Percentiles rank a stretch among this genome's conserved stretches.
phyloP scores from a whole-genome alignment of 352 stramenopile genomes.

The Aphanomyces euteiches region DNA sequence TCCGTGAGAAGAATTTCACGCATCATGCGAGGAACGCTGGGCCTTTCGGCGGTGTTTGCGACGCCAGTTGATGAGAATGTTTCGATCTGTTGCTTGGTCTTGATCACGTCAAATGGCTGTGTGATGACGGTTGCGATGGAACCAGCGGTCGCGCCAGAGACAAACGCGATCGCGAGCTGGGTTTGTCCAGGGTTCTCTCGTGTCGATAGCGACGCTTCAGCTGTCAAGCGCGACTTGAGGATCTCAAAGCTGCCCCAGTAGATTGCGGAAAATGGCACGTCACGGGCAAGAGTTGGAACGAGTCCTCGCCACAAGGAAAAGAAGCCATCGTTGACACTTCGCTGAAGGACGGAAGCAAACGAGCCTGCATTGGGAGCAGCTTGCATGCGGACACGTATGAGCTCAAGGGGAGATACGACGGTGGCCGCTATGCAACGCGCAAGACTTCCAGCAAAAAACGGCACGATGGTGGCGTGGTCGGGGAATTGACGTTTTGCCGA shows the following conservation, averaged over 20 bases:
- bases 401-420: slow-evolving; percentile 80
- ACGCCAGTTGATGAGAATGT: slow-evolving; percentile 40
- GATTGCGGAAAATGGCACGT: slow-evolving; percentile 93
- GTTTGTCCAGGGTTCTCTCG: slow-evolving; percentile 35
- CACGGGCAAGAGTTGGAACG: slow-evolving; percentile 85
- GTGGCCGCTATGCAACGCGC: slow-evolving; percentile 55
- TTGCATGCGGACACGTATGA: slow-evolving; percentile 86
- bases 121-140: slow-evolving; percentile 86
- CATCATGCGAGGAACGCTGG: slow-evolving; percentile 46
- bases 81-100: slow-evolving; percentile 82
- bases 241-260: slow-evolving; percentile 92
- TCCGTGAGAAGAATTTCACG: slow-evolving; percentile 46
- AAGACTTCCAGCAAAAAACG: slow-evolving; percentile 42
- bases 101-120: slow-evolving; percentile 95
- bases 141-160: slow-evolving; percentile 76
- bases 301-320: slow-evolving; percentile 67
- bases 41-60: slow-evolving; percentile 23
- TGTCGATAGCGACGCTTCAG: slow-evolving; percentile 32
- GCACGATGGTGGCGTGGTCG: slow-evolving; percentile 43
- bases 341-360: slow-evolving; percentile 46
- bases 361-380: slow-evolving; percentile 49
- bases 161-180: slow-evolving; percentile 63
- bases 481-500: slow-evolving; percentile 42
- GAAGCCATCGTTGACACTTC: slow-evolving; percentile 42
- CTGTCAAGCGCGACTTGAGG: slow-evolving; percentile 51